phyloP scores from a whole-genome alignment of 2,329 filamentous ascomycete genomes.

The Gnomoniopsis sp. region DNA sequence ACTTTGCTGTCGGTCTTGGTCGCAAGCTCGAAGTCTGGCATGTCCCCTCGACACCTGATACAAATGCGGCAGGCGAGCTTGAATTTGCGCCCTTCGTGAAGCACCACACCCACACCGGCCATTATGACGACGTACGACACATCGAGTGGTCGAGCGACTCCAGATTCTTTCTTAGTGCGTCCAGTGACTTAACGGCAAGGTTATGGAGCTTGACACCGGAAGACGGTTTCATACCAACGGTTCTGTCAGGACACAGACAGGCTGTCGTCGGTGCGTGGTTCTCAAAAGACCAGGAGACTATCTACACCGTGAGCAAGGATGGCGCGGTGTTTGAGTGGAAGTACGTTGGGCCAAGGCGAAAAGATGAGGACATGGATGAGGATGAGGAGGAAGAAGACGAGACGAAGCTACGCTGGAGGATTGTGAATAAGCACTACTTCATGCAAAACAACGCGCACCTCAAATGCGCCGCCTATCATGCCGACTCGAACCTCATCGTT shows the following conservation, averaged over 20 bases:
- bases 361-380: conserved; percentile 58
- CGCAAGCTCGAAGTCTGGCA: conserved; percentile 93
- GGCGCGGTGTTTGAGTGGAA: conserved; percentile 95
- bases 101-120: conserved; percentile 80
- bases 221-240: conserved; percentile 84
- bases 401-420: conserved; percentile 78
- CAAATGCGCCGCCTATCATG: conserved; percentile 86
- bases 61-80: conserved; percentile 73
- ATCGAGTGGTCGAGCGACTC: conserved; percentile 97
- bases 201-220: conserved; percentile 93
- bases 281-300: conserved; percentile 87
- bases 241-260: conserved; percentile 86
- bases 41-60: conserved; percentile 84
- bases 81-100: conserved; percentile 94
- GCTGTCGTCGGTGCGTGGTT: conserved; percentile 95
- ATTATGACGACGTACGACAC: conserved; percentile 81
- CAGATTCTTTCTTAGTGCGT: conserved; percentile 87
- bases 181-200: conserved; percentile 86
- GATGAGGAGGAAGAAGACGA: conserved; percentile 59
- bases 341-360: conserved; percentile 63
- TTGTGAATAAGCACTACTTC: conserved; percentile 89
- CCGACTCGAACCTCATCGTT: conserved; percentile 85
- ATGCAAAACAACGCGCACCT: conserved; percentile 86
- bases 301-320: conserved; percentile 95
- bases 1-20: conserved; percentile 87